Conservation (phyloP, 305 asterid genomes). For the Solanum hybrid region DNA sequence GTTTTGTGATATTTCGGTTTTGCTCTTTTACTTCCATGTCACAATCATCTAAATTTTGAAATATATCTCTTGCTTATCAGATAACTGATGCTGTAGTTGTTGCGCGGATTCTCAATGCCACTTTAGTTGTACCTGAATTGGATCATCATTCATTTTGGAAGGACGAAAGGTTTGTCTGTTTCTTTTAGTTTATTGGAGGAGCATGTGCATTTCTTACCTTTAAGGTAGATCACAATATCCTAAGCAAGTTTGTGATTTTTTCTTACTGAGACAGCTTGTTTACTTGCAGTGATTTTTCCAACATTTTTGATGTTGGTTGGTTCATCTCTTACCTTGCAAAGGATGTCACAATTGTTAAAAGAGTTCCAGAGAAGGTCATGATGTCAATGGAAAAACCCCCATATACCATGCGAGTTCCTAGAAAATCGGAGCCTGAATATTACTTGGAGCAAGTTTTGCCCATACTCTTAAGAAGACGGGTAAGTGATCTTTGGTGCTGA, state of each 20-base stretch:
- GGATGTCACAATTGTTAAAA: conserved; percentile 82
- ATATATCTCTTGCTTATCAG: conserved; percentile 37
- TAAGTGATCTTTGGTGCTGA: conserved; percentile 25
- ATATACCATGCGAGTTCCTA: conserved; percentile 98
- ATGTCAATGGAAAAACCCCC: conserved; percentile 98
- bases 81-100: conserved; percentile 99
- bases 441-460: conserved; percentile 96
- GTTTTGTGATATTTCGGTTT: neutral
- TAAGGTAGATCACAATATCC: neutral
- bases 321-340: conserved; percentile 90
- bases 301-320: conserved; percentile 94
- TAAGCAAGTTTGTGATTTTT: conserved; percentile 12
- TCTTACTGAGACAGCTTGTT: conserved; percentile 17
- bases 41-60: conserved; percentile 13
- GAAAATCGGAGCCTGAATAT: conserved; percentile 97
- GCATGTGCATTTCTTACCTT: neutral
- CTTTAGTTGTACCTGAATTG: conserved; percentile 93
- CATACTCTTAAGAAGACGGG: conserved; percentile 79
- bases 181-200: neutral
- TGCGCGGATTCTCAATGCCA: conserved; percentile 92
- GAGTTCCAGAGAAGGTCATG: conserved; percentile 96
- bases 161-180: conserved; percentile 77
- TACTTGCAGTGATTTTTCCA: conserved; percentile 76
- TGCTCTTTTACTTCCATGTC: conserved; percentile 1
- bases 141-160: conserved; percentile 98